A percentile compares a stretch with the other conserved stretches of the same genome.
Conservation (phyloP, 495 filamentous ascomycete species). For the Penicillium pancosmium region DNA sequence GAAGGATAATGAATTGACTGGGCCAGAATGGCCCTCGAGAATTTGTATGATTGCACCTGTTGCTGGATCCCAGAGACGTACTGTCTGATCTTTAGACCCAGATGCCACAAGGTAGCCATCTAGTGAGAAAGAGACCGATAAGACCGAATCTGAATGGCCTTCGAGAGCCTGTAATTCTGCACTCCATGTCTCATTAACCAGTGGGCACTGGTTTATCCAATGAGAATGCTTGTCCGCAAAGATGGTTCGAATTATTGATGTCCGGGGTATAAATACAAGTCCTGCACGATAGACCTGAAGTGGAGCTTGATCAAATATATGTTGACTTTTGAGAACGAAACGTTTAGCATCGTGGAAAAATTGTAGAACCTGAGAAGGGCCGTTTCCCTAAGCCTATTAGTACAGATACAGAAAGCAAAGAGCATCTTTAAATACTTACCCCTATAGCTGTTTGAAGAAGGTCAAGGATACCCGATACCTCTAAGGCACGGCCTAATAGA, state of each 20-base stretch:
- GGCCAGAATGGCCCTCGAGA: conserved; percentile 15
- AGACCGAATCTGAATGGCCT: conserved; percentile 24
- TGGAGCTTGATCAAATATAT: conserved; percentile 31
- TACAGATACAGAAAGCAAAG: neutral
- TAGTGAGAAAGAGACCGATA: conserved; percentile 26
- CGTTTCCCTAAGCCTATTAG: neutral
- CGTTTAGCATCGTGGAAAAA: conserved; percentile 33
- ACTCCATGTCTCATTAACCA: conserved; percentile 16
- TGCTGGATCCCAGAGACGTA: conserved; percentile 38
- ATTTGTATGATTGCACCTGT: conserved; percentile 11
- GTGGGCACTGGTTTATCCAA: conserved; percentile 12
- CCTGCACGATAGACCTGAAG: conserved; percentile 15
- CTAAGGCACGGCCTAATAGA: conserved; percentile 29
- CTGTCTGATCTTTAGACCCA: conserved; percentile 34
- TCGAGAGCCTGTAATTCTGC: conserved; percentile 25
- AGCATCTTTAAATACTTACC: conserved; percentile 4
- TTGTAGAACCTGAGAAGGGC: neutral
- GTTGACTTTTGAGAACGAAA: conserved; percentile 35
- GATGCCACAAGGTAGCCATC: conserved; percentile 32
- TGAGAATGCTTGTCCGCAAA: conserved; percentile 9
- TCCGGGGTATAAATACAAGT: conserved; percentile 37
- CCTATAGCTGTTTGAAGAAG: neutral
- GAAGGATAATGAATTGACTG: conserved; percentile 3
- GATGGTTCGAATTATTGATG: conserved; percentile 25
- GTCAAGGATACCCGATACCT: conserved; percentile 20